Percentiles rank a stretch among this genome's conserved stretches.
Conservation (phyloP, 129 eudicot species). For the sunflower (Helianthus annuus) region HanXRQr2.0-SUNRISE NC_035441.2:188017819-188018318, state of each 20-base stretch:
- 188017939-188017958: neutral
- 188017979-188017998: neutral
- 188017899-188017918: too few relatives aligned
- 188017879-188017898: too few relatives aligned
- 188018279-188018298: neutral
- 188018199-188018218: neutral
- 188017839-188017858: too few relatives aligned
- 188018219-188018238: neutral
- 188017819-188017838: too few relatives aligned
- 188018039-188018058: conserved; percentile 45
- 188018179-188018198: neutral
- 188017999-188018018: neutral
- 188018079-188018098: conserved; percentile 48
- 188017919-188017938: too few relatives aligned
- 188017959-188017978: neutral
- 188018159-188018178: neutral
- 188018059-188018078: conserved; percentile 44
- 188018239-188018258: conserved; percentile 4
- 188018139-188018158: neutral
- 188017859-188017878: too few relatives aligned
- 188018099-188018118: conserved; percentile 42
- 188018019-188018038: neutral
- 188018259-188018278: neutral
- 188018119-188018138: conserved; percentile 39
- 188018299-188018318: conserved; percentile 14